These are phyloP conservation scores for Globisporangium abappressorium DNA, from an alignment of 352 stramenopile genomes.

Conservation along the genomic window DNA sequence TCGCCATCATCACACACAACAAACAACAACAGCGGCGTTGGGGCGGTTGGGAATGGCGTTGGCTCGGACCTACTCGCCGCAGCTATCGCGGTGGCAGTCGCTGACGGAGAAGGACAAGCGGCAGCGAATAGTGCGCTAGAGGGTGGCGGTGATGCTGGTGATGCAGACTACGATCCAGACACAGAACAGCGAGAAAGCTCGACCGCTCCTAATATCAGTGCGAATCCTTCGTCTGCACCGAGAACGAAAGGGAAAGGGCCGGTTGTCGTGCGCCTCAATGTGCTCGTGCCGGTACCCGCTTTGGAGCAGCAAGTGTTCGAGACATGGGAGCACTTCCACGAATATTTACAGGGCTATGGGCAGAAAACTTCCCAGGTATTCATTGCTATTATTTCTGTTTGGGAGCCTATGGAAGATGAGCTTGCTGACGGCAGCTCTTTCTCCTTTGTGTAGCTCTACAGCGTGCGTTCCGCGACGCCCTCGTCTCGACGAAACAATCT, in stretches of 20 bases:
- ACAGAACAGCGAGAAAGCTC: not conserved
- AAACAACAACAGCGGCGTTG: not conserved
- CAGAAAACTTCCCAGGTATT: conserved; percentile 23
- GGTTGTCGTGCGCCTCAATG: conserved; percentile 21
- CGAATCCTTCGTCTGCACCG: not conserved
- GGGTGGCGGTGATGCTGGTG: not conserved
- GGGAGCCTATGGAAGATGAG: too few relatives aligned
- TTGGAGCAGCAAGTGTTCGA: conserved; percentile 23
- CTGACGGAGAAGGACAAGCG: not conserved
- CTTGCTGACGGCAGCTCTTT: not conserved
- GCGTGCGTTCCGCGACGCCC: conserved; percentile 28
- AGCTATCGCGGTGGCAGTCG: not conserved
- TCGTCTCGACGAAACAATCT: conserved; percentile 23
- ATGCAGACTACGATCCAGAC: not conserved
- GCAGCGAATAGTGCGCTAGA: not conserved
- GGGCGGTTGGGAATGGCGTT: not conserved
- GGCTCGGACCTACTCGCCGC: not conserved
- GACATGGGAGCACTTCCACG: conserved; percentile 31
- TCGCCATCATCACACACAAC: not conserved
- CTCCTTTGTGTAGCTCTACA: conserved; percentile 23
- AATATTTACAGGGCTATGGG: conserved; percentile 19
- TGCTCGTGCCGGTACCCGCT: conserved; percentile 19
- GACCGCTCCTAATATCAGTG: not conserved
- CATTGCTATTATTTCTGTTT: too few relatives aligned
- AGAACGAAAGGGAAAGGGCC: conserved; percentile 5